A percentile compares a stretch with the other conserved stretches of the same genome.
Conservation (phyloP, 371 early-diverging fungal species). For the Funneliformis caledonium region DNA sequence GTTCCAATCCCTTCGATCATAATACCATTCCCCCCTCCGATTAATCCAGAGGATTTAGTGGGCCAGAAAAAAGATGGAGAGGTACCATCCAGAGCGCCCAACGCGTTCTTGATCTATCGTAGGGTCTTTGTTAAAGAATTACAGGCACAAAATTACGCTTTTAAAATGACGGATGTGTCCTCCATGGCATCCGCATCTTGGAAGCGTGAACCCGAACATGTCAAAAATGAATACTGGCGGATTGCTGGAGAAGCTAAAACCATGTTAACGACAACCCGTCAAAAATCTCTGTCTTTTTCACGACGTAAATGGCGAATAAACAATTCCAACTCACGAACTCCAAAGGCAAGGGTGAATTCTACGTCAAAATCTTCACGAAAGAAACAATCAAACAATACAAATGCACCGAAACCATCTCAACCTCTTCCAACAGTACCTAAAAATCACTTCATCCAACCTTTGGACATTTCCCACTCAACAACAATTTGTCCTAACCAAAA, state of each 20-base stretch:
- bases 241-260: conserved; percentile 7
- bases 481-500: too few relatives aligned
- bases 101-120: conserved; percentile 33
- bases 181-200: conserved; percentile 32
- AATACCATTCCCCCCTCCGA: conserved; percentile 29
- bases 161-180: conserved; percentile 26
- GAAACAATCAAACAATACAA: not conserved
- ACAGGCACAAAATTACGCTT: not conserved
- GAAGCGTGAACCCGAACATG: not conserved
- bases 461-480: not conserved
- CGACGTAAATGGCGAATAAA: not conserved
- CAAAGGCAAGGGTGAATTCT: not conserved
- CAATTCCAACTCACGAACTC: not conserved
- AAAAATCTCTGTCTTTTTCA: conserved; percentile 7
- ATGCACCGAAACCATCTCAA: not conserved
- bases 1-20: not conserved
- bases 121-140: not conserved
- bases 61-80: conserved; percentile 2
- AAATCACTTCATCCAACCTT: not conserved
- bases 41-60: conserved; percentile 3
- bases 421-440: not conserved
- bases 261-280: conserved; percentile 1
- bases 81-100: conserved; percentile 27
- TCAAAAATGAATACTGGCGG: not conserved
- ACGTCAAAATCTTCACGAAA: not conserved